Percentiles rank a stretch among this genome's conserved stretches.
Evolutionary conservation across 2,329 filamentous ascomycete species (phyloP).

Genomic region (Emericellopsis cladophorae): DNA sequence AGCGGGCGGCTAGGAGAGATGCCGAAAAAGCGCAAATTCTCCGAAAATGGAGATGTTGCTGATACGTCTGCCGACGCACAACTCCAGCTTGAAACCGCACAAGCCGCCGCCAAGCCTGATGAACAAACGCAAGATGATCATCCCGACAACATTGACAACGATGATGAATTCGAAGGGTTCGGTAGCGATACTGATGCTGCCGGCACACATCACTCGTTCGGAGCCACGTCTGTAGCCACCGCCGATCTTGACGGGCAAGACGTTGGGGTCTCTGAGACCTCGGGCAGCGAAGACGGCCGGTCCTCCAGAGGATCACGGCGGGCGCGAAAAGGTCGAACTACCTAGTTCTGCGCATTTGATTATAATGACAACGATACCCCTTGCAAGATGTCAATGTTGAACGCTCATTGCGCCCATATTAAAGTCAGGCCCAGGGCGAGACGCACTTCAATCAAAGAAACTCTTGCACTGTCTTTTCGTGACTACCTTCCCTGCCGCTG

Average conservation of each 20-base stretch:
- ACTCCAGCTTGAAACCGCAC: slow-evolving; percentile 12
- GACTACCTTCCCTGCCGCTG: too few relatives aligned
- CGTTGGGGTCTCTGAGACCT: slow-evolving; percentile 23
- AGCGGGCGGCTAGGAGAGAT: slow-evolving; percentile 77
- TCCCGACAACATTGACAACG: slow-evolving; percentile 8
- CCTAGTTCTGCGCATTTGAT: too few relatives aligned
- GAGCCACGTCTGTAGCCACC: slow-evolving; percentile 16
- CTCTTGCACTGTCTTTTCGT: too few relatives aligned
- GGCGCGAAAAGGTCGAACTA: not conserved
- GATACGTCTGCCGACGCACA: slow-evolving; percentile 19
- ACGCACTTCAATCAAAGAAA: too few relatives aligned
- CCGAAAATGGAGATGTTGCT: slow-evolving; percentile 33
- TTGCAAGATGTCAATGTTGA: too few relatives aligned
- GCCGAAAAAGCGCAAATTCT: slow-evolving; percentile 62
- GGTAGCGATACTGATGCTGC: slow-evolving; percentile 20
- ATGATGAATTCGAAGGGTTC: slow-evolving; percentile 24
- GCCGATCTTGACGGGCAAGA: slow-evolving; percentile 21
- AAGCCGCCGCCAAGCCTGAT: slow-evolving; percentile 12
- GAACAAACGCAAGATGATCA: slow-evolving; percentile 20
- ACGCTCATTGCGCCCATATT: too few relatives aligned
- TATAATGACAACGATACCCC: too few relatives aligned
- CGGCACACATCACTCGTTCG: slow-evolving; percentile 7
- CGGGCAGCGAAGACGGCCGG: not conserved
- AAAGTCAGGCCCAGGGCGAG: too few relatives aligned
- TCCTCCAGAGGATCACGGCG: not conserved